Evolutionary conservation across 371 early-diverging fungal genomes (phyloP).

Genomic region (Coemansia sp.): DNA sequence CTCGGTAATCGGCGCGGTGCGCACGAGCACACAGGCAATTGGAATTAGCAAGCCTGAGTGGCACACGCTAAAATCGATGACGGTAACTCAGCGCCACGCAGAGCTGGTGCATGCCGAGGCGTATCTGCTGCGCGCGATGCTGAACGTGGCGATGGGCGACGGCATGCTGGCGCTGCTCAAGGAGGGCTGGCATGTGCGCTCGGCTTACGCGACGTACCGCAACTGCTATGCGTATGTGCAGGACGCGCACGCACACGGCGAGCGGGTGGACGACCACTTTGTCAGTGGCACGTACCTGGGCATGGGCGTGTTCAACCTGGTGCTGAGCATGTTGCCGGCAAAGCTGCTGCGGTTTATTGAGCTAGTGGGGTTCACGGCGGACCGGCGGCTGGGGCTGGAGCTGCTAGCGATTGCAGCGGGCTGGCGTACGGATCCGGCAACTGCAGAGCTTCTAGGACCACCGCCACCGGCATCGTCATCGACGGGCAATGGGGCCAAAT

Average conservation of each 20-base stretch:
- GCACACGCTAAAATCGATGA: constrained; percentile 62
- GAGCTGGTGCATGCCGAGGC: constrained; percentile 76
- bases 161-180: constrained; percentile 69
- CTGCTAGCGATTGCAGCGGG: constrained; percentile 59
- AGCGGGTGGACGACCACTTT: constrained; percentile 64
- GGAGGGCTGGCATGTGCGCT: constrained; percentile 73
- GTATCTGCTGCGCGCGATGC: constrained; percentile 64
- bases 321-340: constrained; percentile 65
- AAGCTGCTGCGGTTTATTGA: constrained; percentile 64
- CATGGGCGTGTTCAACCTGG: constrained; percentile 68
- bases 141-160: constrained; percentile 68
- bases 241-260: constrained; percentile 52
- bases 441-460: constrained; percentile 18
- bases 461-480: constrained; percentile 9
- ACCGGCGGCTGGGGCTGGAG: constrained; percentile 64
- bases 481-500: neutral
- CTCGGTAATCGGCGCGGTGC: constrained; percentile 36
- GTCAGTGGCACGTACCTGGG: constrained; percentile 71
- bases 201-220: constrained; percentile 64
- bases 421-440: constrained; percentile 32
- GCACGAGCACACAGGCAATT: constrained; percentile 39
- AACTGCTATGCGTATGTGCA: constrained; percentile 58
- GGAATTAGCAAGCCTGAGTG: constrained; percentile 34
- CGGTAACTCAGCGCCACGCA: constrained; percentile 66
- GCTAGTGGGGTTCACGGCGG: constrained; percentile 72